Conservation (phyloP, 768 basidiomycete species). For the Trametes punicea region DNA sequence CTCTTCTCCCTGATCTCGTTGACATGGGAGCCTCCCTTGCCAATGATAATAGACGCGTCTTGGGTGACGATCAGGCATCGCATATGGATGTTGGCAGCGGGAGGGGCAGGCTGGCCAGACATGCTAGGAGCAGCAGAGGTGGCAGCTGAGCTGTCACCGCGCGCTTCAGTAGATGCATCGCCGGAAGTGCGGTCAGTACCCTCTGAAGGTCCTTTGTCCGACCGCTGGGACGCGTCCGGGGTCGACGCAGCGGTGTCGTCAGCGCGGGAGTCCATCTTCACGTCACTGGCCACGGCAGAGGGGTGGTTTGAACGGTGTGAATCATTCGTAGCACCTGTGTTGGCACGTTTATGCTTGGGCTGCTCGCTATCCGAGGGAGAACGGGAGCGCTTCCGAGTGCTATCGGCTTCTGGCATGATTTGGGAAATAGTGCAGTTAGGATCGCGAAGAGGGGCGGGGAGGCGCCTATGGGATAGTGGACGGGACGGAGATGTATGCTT, state of each 20-base stretch:
- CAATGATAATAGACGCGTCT: conserved; percentile 99
- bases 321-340: conserved; percentile 76
- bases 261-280: conserved; percentile 52
- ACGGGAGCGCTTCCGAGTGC: conserved; percentile 82
- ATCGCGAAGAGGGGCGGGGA: conserved; percentile 25
- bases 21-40: conserved; percentile 91
- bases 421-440: conserved; percentile 39
- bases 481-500: conserved; percentile 18
- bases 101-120: conserved; percentile 46
- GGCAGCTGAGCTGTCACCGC: conserved; percentile 39
- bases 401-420: conserved; percentile 85
- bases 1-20: conserved; percentile 99
- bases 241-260: conserved; percentile 51
- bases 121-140: conserved; percentile 54
- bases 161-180: conserved; percentile 32
- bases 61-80: conserved; percentile 98
- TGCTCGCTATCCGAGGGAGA: conserved; percentile 80
- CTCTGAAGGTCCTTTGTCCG: conserved; percentile 33
- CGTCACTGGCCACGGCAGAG: conserved; percentile 44
- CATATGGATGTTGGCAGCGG: conserved; percentile 91
- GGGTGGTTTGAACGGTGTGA: conserved; percentile 36
- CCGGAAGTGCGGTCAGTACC: conserved; percentile 32
- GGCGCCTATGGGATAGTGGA: conserved; percentile 29
- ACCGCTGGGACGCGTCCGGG: conserved; percentile 48
- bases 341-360: conserved; percentile 81